These are phyloP conservation scores for Penicillium hordei DNA, from an alignment of 2,329 filamentous ascomycete genomes.

Conservation along the genomic window DNA sequence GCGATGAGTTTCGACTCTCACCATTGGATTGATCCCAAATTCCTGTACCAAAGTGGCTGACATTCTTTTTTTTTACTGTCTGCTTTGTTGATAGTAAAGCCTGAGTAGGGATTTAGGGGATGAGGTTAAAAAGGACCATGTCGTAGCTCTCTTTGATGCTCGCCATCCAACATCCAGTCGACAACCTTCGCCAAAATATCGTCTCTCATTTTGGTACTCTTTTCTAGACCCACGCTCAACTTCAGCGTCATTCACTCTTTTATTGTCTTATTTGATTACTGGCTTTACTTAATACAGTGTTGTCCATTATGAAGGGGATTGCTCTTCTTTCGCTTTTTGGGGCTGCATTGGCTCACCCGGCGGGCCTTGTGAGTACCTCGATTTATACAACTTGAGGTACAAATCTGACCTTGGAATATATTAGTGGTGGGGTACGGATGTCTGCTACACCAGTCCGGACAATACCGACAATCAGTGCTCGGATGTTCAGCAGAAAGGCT, in stretches of 20 bases:
- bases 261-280: neutral
- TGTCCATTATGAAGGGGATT: slow-evolving; percentile 21
- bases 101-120: too few relatives aligned
- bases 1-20: neutral
- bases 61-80: neutral
- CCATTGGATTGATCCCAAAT: neutral
- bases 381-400: neutral
- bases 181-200: slow-evolving; percentile 11
- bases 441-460: slow-evolving; percentile 63
- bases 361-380: slow-evolving; percentile 43
- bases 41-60: neutral
- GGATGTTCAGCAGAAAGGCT: slow-evolving; percentile 64
- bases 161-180: slow-evolving; percentile 5
- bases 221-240: neutral
- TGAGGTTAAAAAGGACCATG: neutral
- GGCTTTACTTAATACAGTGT: neutral
- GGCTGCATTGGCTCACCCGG: slow-evolving; percentile 37
- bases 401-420: neutral
- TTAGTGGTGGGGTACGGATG: slow-evolving; percentile 50
- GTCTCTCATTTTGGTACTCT: slow-evolving; percentile 1
- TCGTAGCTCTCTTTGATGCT: neutral
- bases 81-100: neutral
- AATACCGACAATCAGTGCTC: slow-evolving; percentile 77
- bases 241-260: slow-evolving; percentile 1
- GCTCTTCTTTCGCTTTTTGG: slow-evolving; percentile 41